phyloP scores from a whole-genome alignment of 2,329 filamentous ascomycete species.

The Madurella mycetomatis region DNA sequence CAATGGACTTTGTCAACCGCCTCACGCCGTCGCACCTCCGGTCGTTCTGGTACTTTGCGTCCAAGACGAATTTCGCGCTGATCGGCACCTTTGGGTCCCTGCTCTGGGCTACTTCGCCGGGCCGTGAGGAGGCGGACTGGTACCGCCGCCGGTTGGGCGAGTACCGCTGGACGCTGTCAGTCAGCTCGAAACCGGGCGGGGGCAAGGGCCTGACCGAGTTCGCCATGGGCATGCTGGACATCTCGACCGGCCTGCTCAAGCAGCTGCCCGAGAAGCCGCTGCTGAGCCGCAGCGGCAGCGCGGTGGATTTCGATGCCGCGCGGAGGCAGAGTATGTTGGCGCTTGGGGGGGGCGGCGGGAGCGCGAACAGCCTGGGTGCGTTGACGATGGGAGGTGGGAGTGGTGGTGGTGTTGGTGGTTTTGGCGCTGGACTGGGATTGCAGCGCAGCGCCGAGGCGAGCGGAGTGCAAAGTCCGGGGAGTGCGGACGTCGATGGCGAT shows the following conservation, averaged over 20 bases:
- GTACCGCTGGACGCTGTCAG: conserved; percentile 89
- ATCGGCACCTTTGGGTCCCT: conserved; percentile 92
- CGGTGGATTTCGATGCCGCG: conserved; percentile 42
- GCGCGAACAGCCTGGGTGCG: conserved; percentile 19
- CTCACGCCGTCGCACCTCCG: conserved; percentile 79
- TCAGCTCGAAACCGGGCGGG: conserved; percentile 69
- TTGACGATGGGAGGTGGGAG: conserved; percentile 12
- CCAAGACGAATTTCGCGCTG: conserved; percentile 85
- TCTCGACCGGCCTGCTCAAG: conserved; percentile 63
- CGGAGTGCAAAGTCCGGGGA: conserved; percentile 48
- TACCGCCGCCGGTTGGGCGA: conserved; percentile 81
- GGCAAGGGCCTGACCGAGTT: conserved; percentile 59
- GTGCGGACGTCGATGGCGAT: conserved; percentile 45
- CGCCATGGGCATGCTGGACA: conserved; percentile 74
- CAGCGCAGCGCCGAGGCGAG: conserved; percentile 38
- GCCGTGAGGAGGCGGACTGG: conserved; percentile 85
- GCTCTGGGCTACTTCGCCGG: conserved; percentile 83
- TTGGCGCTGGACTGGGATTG: conserved; percentile 23
- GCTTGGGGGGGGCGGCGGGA: conserved; percentile 26
- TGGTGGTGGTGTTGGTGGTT: conserved; percentile 16
- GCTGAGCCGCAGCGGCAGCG: conserved; percentile 53
- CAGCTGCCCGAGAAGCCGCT: conserved; percentile 67
- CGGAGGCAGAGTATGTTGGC: conserved; percentile 37
- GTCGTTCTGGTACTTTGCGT: conserved; percentile 90
- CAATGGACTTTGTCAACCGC: conserved; percentile 96